A percentile compares a stretch with the other conserved stretches of the same genome.
phyloP scores from a whole-genome alignment of 176 grass and related monocot species.

The Eremochloa ophiuroides region DNA sequence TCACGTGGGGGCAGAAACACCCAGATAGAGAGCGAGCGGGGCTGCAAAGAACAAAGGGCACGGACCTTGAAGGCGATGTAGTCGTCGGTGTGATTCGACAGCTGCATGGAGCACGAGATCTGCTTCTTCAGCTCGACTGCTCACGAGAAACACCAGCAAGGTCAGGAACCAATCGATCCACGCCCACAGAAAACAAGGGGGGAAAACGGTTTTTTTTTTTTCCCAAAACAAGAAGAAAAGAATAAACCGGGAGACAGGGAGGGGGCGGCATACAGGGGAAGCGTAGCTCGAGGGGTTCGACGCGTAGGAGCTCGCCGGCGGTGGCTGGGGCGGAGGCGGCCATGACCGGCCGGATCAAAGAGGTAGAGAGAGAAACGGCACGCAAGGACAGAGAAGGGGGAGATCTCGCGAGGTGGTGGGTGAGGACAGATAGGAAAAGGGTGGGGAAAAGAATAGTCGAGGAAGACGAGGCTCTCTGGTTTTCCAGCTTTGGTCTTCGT shows the following conservation, averaged over 20 bases:
- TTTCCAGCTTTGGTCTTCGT: no score
- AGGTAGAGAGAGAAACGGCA: not conserved
- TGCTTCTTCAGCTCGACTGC: conserved; percentile 88
- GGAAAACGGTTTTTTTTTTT: not conserved
- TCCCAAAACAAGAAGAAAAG: not conserved
- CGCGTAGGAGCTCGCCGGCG: conserved; percentile 52
- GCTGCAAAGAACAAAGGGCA: not conserved
- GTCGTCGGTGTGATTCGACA: conserved; percentile 63
- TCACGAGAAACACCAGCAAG: conserved; percentile 7
- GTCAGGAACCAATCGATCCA: conserved; percentile 29
- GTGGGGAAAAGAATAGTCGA: no score
- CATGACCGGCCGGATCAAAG: conserved; percentile 42
- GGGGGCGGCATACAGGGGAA: conserved; percentile 37
- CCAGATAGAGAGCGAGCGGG: not conserved
- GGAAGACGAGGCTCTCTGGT: no score
- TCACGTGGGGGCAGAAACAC: not conserved
- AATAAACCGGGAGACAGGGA: not conserved
- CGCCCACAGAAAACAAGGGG: not conserved
- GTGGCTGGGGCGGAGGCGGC: conserved; percentile 21
- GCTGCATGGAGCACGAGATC: conserved; percentile 79
- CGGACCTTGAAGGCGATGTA: conserved; percentile 75
- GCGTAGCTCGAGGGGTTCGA: conserved; percentile 62
- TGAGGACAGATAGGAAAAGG: not conserved
- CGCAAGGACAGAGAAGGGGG: not conserved
- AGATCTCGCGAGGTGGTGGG: conserved; percentile 33